phyloP scores from a whole-genome alignment of 2,329 filamentous ascomycete species.

The Podosphaera xanthii region DNA sequence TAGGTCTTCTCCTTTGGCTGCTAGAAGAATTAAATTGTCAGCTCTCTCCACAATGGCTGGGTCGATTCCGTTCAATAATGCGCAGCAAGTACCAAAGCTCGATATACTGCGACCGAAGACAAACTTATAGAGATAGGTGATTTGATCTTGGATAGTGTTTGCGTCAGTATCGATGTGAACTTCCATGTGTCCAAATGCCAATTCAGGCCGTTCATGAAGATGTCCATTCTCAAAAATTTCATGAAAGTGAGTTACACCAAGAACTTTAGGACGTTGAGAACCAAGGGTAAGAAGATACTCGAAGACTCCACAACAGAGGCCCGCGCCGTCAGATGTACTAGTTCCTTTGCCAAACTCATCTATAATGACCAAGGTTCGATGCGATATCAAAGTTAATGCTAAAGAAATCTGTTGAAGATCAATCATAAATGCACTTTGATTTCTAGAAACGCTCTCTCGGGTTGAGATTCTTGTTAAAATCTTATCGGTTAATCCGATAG shows the following conservation, averaged over 20 bases:
- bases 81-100: conserved; percentile 73
- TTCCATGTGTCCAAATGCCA: conserved; percentile 50
- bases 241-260: conserved; percentile 40
- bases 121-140: conserved; percentile 56
- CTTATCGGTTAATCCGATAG: conserved; percentile 73
- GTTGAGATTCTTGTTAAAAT: conserved; percentile 74
- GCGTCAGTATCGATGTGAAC: conserved; percentile 34
- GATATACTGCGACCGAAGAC: conserved; percentile 43
- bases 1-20: conserved; percentile 54
- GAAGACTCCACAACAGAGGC: conserved; percentile 33
- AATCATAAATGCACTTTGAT: conserved; percentile 43
- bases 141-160: conserved; percentile 31
- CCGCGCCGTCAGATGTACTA: conserved; percentile 31
- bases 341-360: conserved; percentile 71
- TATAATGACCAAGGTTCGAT: conserved; percentile 60
- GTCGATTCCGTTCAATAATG: conserved; percentile 67
- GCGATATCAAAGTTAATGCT: conserved; percentile 50
- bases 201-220: conserved; percentile 24
- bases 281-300: conserved; percentile 29
- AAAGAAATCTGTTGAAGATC: conserved; percentile 75
- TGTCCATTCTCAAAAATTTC: conserved; percentile 49
- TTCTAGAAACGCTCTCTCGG: conserved; percentile 33
- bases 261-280: conserved; percentile 27
- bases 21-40: conserved; percentile 44
- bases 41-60: conserved; percentile 49